A percentile compares a stretch with the other conserved stretches of the same genome.
Conservation (phyloP, 1,139 yeast species). For the Waltiozyma sp. region DNA sequence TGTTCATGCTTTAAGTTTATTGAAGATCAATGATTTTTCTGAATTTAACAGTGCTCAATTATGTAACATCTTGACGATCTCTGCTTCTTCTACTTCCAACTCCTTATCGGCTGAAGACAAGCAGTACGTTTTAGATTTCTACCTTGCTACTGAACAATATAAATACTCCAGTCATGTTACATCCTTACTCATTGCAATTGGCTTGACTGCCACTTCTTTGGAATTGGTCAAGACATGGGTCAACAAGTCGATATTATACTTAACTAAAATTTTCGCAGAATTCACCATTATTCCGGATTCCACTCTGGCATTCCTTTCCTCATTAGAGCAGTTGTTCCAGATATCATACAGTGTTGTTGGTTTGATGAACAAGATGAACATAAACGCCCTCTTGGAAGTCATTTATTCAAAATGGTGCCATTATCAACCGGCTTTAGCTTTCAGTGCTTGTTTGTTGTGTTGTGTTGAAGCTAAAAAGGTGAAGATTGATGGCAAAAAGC, state of each 20-base stretch:
- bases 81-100: neutral
- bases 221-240: slow-evolving; percentile 21
- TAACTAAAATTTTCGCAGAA: slow-evolving; percentile 58
- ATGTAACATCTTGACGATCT: slow-evolving; percentile 8
- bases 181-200: slow-evolving; percentile 13
- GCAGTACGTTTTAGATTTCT: slow-evolving; percentile 13
- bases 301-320: slow-evolving; percentile 25
- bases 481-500: slow-evolving; percentile 36
- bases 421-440: slow-evolving; percentile 30
- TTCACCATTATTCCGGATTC: slow-evolving; percentile 23
- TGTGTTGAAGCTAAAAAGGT: slow-evolving; percentile 25
- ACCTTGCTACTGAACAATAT: slow-evolving; percentile 16
- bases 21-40: slow-evolving; percentile 11
- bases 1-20: slow-evolving; percentile 6
- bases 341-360: slow-evolving; percentile 29
- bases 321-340: slow-evolving; percentile 22
- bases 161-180: slow-evolving; percentile 23
- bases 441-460: slow-evolving; percentile 27
- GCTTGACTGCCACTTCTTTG: neutral
- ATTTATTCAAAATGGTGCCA: slow-evolving; percentile 41
- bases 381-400: slow-evolving; percentile 64
- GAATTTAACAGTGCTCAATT: slow-evolving; percentile 10
- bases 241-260: slow-evolving; percentile 39
- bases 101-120: slow-evolving; percentile 12
- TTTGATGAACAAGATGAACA: slow-evolving; percentile 32